Base-by-base conservation (phyloP, 169 alveolate genomes). In the Eimeria tenella region DNA sequence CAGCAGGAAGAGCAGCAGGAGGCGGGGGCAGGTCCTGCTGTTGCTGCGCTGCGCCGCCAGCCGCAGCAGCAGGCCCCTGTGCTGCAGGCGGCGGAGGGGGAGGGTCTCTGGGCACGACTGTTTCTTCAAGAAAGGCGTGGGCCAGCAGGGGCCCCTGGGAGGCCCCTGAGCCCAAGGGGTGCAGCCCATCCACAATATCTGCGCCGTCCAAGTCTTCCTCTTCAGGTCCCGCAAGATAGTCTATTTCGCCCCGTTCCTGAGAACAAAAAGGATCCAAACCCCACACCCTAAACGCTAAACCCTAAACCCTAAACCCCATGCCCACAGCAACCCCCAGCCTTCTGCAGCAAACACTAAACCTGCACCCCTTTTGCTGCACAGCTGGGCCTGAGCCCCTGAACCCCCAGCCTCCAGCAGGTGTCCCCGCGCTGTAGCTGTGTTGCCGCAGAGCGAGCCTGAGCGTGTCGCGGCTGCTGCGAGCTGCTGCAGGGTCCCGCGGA, bases 241-340 rank as follows among this genome's bases (percentile, higher is more conserved):
- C 86, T 6, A 75, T 75, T 52, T 75, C 86, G 13, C 86, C 86
- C 19, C 86, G 17, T 13, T 75, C 86, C 86, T 75, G 86, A 42
- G 21, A 5, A 1, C 42, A 9, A 21, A 5, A 3, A n/a, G 42
- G 3, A 70, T 5, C 11, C 79, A 71, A 31, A 21, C 50, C 74
- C 17, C 21, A 65, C 17, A 65, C 74, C 74, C 74, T 65, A 65
- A 7, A 65, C 74, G 23, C 74, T 63, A 63, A 15, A 63, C 74
- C 74, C n/a, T 63, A 63, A 11, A 58, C 21, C 11, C 21, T 58
- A 15, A 15, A 3, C 11, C 21, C 74, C 17, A 65, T 31, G 2
- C 42, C 42, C 42, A 31, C 42, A 31, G 42, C 42, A 2, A 0
- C 42, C 42, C 42, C 42, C 42, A 31, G 42, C 42, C 4, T 31